Evolutionary conservation across 202 grass and related monocot species (phyloP).

Genomic region (Hordeum pubiflorum): DNA sequence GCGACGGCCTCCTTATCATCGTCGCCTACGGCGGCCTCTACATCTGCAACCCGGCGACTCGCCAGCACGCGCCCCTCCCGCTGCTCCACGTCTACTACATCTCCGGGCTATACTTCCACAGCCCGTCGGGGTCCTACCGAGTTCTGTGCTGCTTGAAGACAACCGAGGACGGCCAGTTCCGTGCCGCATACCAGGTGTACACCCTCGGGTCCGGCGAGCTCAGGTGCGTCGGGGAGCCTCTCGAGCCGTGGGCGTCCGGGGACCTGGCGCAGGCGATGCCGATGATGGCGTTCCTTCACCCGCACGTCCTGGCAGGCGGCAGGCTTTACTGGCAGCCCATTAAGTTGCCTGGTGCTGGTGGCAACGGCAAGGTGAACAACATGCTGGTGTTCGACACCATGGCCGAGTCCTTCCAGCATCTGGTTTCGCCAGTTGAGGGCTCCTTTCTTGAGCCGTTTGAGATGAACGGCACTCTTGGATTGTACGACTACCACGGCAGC

Average conservation of each 20-base stretch:
- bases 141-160: background rate
- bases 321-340: background rate
- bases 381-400: background rate
- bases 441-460: background rate
- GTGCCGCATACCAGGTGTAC: background rate
- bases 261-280: background rate
- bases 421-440: background rate
- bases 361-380: background rate
- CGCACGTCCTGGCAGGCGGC: background rate
- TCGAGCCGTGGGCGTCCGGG: background rate
- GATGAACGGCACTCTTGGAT: background rate
- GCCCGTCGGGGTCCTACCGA: background rate
- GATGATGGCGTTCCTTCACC: background rate
- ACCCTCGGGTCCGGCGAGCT: background rate
- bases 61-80: background rate
- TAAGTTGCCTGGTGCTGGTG: background rate
- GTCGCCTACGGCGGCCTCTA: background rate
- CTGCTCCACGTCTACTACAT: background rate
- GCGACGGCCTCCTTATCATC: slow-evolving; percentile 1
- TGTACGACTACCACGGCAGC: background rate
- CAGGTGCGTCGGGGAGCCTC: background rate
- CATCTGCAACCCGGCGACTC: slow-evolving; percentile 1
- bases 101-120: background rate
- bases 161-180: background rate
- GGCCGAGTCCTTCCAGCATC: background rate